Base-by-base conservation (phyloP, 2,329 filamentous ascomycete species). In the Microcera coccophila region DNA sequence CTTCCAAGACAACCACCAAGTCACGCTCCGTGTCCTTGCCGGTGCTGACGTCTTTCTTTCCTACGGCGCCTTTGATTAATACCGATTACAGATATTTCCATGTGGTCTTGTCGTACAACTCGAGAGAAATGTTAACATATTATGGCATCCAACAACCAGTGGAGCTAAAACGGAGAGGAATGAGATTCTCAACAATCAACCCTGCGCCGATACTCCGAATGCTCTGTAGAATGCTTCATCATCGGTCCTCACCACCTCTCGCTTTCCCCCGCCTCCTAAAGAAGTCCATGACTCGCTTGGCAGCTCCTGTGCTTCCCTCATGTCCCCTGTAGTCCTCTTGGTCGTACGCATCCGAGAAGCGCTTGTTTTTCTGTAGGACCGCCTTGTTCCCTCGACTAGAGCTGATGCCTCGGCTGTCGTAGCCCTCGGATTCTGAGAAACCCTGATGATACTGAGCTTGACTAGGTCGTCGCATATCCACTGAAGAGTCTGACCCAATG, bases 241-340 rank as follows among this genome's bases (percentile, higher is more conserved):
- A 79, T 70, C 75, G 73, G 56, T 74, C 68, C 47, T 81, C 77
- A 28, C 75, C 76, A 42, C 75, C 79, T 60, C 85, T 75, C 55
- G 84, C 87, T 69, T 85, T 89, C 42, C 87, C 88, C 62, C 90
- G 80, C 64, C 90, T 79, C 57, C 93, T 79, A 74, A 98, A 98
- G 67, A 97, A 95, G 69, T 98, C 91, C 90, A 98, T 97, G 29
- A 98, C 93, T 62, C 89, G 83, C 63, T 90, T 85, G 12, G 90
- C 90, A 3, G 90, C 87, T 43, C 88, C 88, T 51, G 84, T 91
- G 64, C 87, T 94, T 34, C 91, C 91, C 22, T 83, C 83, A 59
- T 90, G 83, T 39, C 83, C 79, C 40, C 75, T 74, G 26, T 71
- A 75, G 48, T 76, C 77, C 38, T 80, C 78, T 53, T 88, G 85